Conservation (phyloP, 1,284 basidiomycete species). For the Austroboletus rostrupii region DNA sequence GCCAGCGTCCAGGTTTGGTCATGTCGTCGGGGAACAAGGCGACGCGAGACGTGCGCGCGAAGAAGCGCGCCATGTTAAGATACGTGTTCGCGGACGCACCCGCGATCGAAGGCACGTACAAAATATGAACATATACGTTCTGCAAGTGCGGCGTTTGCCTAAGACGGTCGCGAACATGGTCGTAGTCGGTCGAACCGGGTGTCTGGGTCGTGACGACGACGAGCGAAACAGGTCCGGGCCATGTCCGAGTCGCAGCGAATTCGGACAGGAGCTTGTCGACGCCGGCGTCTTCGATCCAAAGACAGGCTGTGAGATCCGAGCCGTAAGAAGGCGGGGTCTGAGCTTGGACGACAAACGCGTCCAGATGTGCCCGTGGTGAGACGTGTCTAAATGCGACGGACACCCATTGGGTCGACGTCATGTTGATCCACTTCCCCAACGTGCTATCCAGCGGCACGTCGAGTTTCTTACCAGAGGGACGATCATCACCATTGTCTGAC, state of each 20-base stretch:
- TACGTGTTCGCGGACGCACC: conserved; percentile 49
- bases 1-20: conserved; percentile 1
- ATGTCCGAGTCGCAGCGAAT: conserved; percentile 31
- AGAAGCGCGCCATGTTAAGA: conserved; percentile 60
- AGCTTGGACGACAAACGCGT: conserved; percentile 23
- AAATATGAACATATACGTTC: conserved; percentile 43
- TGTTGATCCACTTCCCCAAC: conserved; percentile 18
- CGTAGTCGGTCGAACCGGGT: conserved; percentile 31
- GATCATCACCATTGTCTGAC: background rate
- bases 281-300: conserved; percentile 44
- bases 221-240: conserved; percentile 56
- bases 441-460: background rate
- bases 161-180: conserved; percentile 25
- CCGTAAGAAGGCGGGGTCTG: background rate
- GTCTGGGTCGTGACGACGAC: conserved; percentile 41
- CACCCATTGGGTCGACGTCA: conserved; percentile 20
- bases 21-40: conserved; percentile 48
- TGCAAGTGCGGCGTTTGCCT: conserved; percentile 14
- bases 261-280: conserved; percentile 32
- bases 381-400: conserved; percentile 17
- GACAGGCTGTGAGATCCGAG: conserved; percentile 43
- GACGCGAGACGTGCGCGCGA: conserved; percentile 46
- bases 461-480: too few species aligned
- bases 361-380: conserved; percentile 24
- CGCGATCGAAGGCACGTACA: conserved; percentile 39